phyloP scores from a whole-genome alignment of 176 grass and related monocot species.

The Phoenix roebelenii region DNA sequence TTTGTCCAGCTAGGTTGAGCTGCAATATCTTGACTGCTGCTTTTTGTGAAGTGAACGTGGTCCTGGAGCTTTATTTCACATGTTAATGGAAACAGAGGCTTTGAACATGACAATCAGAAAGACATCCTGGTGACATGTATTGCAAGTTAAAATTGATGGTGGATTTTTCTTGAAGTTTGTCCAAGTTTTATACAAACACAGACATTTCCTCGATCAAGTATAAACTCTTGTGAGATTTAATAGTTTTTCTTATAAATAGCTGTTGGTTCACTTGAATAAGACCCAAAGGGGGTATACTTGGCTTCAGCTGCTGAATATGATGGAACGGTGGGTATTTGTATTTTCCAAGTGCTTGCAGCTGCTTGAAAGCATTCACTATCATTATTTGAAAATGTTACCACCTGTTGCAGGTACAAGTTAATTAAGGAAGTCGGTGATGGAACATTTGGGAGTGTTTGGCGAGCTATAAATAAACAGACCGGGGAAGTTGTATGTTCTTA shows the following conservation, averaged over 20 bases:
- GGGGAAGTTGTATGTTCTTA: constrained; percentile 85
- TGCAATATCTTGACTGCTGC: not conserved
- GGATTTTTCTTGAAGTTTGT: too few species aligned
- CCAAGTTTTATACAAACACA: too few species aligned
- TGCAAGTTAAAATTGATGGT: too few species aligned
- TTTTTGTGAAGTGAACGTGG: not conserved
- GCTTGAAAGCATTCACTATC: too few species aligned
- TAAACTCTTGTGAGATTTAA: too few species aligned
- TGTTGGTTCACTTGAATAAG: constrained; percentile 7
- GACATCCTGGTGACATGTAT: too few species aligned
- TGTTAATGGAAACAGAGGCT: constrained; percentile 7
- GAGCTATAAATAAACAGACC: constrained; percentile 97
- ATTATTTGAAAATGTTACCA: too few species aligned
- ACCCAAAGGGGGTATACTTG: constrained; percentile 12
- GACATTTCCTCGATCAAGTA: too few species aligned
- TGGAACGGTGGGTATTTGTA: constrained; percentile 44
- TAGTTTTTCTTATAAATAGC: not conserved
- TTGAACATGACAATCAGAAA: not conserved
- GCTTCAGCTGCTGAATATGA: constrained; percentile 16
- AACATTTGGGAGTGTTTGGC: constrained; percentile 96
- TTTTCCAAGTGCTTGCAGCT: not conserved
- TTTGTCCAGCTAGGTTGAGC: too few species aligned
- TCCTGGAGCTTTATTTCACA: not conserved
- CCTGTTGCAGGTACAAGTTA: constrained; percentile 69
- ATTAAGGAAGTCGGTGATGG: constrained; percentile 99